A percentile compares a stretch with the other conserved stretches of the same genome.
Conservation (phyloP, 2,329 filamentous ascomycete species). For the Alternaria ventricosa region DNA sequence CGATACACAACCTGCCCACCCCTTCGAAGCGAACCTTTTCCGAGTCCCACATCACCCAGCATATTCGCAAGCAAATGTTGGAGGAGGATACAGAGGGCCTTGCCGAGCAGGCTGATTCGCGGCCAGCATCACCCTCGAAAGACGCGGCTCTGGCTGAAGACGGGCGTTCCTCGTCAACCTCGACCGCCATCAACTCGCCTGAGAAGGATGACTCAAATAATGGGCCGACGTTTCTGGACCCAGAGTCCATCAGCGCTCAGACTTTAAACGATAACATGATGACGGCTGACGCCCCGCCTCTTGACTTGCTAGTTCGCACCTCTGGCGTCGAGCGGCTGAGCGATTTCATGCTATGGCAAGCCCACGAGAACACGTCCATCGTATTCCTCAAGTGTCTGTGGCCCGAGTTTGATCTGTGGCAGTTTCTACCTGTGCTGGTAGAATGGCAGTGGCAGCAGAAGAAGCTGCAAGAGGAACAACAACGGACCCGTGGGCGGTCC, state of each 20-base stretch:
- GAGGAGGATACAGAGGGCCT: conserved; percentile 46
- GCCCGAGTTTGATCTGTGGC: conserved; percentile 95
- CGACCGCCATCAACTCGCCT: conserved; percentile 45
- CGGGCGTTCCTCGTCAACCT: conserved; percentile 45
- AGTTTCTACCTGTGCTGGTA: conserved; percentile 88
- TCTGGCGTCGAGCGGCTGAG: conserved; percentile 91
- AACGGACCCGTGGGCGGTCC: conserved; percentile 36
- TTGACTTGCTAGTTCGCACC: conserved; percentile 90
- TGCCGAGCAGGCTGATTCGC: conserved; percentile 36
- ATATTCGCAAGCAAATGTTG: conserved; percentile 68
- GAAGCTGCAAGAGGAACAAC: conserved; percentile 49
- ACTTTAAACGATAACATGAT: conserved; percentile 88
- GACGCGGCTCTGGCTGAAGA: conserved; percentile 37
- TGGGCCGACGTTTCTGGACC: conserved; percentile 63
- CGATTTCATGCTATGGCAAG: conserved; percentile 99
- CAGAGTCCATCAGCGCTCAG: conserved; percentile 84
- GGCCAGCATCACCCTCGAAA: conserved; percentile 44
- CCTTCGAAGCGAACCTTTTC: conserved; percentile 74
- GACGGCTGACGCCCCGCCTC: conserved; percentile 81
- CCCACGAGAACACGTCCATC: conserved; percentile 88
- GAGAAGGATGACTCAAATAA: conserved; percentile 38
- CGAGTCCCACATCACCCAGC: conserved; percentile 83
- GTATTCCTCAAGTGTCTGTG: conserved; percentile 91
- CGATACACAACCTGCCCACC: conserved; percentile 63
- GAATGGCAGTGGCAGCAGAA: conserved; percentile 78